These are phyloP conservation scores for Coelastrella sp. DNA, from an alignment of 139 green algal species.

Conservation along the genomic window DNA sequence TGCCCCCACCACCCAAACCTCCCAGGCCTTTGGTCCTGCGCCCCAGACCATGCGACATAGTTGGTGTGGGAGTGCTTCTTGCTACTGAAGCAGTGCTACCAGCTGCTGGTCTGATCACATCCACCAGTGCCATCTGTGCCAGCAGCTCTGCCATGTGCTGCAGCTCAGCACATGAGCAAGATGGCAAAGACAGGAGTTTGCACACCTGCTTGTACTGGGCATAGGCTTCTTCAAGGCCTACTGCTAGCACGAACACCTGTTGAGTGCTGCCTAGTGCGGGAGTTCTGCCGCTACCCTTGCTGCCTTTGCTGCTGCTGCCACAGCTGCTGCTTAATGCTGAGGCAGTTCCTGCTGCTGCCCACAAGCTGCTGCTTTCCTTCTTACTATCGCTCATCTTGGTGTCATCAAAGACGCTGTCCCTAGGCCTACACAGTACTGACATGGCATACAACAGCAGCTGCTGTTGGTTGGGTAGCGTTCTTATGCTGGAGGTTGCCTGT, in stretches of 20 bases:
- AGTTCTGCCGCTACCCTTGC: neutral
- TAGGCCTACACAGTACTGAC: slow-evolving; percentile 32
- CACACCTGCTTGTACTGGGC: slow-evolving; percentile 43
- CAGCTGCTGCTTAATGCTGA: neutral
- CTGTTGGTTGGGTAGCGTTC: slow-evolving; percentile 51
- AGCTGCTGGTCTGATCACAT: slow-evolving; percentile 3
- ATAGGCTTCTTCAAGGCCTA: slow-evolving; percentile 19
- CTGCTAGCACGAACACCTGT: slow-evolving; percentile 42
- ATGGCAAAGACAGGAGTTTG: slow-evolving; percentile 34
- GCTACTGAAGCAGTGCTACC: neutral
- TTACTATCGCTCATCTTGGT: neutral
- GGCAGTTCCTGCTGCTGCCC: slow-evolving; percentile 8
- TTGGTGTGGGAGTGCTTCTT: too few relatives aligned
- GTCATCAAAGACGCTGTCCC: neutral
- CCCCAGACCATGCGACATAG: neutral
- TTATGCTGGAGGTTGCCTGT: slow-evolving; percentile 21
- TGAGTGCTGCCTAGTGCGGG: neutral
- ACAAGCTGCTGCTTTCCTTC: slow-evolving; percentile 5
- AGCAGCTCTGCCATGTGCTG: slow-evolving; percentile 43
- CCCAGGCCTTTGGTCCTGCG: neutral
- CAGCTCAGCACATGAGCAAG: slow-evolving; percentile 3
- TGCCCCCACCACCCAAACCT: neutral
- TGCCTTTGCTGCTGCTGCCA: slow-evolving; percentile 18
- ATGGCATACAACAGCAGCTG: slow-evolving; percentile 50
- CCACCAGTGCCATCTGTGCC: slow-evolving; percentile 38